phyloP scores from a whole-genome alignment of 345 rosid genomes.

The Mallotus nudiflorus region DNA sequence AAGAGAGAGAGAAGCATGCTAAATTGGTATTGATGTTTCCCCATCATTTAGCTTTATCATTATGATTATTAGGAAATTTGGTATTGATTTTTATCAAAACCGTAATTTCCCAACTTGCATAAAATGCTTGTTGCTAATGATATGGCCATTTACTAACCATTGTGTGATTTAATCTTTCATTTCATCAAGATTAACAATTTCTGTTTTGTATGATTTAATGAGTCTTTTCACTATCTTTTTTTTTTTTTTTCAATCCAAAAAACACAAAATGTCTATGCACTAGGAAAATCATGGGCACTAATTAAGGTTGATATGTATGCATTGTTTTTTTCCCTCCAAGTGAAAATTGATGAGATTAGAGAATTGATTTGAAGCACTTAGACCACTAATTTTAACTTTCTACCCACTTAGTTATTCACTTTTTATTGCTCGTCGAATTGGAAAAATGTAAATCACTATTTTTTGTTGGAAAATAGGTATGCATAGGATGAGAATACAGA shows the following conservation, averaged over 20 bases:
- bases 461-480: no score
- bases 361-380: background rate
- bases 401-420: no score
- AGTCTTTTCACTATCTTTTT: conserved; percentile 7
- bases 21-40: no score
- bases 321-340: background rate
- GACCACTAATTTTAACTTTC: conserved; percentile 21
- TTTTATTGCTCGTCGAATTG: no score
- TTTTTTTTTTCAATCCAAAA: background rate
- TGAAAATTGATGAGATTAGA: background rate
- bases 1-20: no score
- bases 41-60: no score
- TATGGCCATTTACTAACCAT: background rate
- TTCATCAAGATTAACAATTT: background rate
- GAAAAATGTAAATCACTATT: no score
- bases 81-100: no score
- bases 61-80: no score
- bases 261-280: background rate
- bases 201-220: background rate
- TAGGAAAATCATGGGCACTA: conserved; percentile 5
- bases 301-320: background rate
- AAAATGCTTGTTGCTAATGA: background rate
- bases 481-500: no score
- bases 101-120: no score
- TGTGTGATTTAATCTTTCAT: background rate